Base-by-base conservation (phyloP, 352 stramenopile species). In the Phytophthora ohioensis region DNA sequence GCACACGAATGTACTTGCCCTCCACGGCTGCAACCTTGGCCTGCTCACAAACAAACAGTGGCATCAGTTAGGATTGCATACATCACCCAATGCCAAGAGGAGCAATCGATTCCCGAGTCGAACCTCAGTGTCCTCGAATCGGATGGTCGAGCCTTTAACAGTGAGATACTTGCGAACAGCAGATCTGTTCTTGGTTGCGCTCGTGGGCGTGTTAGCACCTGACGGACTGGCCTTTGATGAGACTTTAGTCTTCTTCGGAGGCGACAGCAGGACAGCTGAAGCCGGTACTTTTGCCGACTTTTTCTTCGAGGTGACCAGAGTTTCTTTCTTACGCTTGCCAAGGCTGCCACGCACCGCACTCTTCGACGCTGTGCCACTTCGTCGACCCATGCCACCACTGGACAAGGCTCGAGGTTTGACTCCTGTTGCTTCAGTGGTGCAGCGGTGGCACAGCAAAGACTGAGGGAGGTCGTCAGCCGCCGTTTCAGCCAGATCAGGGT, bases 1-100 rank as follows among this genome's bases (percentile, higher is more conserved):
- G 88, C 7, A 95, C 69, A 13, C 88, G 86, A 57, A 94, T 83
- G 46, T 84, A 91, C 36, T 89, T 88, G 70, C 87, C 86, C 41
- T 93, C 79, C 5, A 95, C 79, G 1, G 84, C 85, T 2, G 73
- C 80, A 27, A 95, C 73, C 52, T 85, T 88, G 3, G 84, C 87
- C 85, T 93, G 48, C 34, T 42, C 45, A 47, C 1, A 62, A 38
- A 65, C 36, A 54, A 13, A n/a, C 30, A 48, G 61, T 51, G 47
- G 27, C 48, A 42, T 71, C 32, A 76, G 43, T 1, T 48, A 5
- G 15, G 9, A 30, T 61, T 36, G 30, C 17, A 58, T 34, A 55
- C 36, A 7, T 27, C 31, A 51, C 15, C 45, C 38, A 58, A 47
- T 51, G 54, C 8, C 42, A 39, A 41, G 21, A 42, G 7, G 3